These are phyloP conservation scores for Xerocomus spinulosus DNA, from an alignment of 768 basidiomycete species.

Conservation along the genomic window DNA sequence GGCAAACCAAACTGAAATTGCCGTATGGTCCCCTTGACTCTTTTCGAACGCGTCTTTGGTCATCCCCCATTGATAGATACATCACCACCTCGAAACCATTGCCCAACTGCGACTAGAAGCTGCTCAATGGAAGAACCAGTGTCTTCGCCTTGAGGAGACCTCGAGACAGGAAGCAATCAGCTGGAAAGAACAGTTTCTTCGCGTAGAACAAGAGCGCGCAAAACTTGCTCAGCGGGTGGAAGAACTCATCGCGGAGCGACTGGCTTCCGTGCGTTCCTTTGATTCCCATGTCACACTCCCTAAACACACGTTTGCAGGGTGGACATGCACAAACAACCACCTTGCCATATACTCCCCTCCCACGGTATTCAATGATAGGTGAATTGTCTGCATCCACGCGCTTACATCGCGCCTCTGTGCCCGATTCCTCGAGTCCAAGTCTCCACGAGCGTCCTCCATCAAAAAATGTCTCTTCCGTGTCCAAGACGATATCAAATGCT, in stretches of 20 bases:
- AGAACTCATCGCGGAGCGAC: constrained; percentile 50
- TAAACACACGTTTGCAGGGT: constrained; percentile 7
- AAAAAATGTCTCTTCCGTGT: constrained; percentile 28
- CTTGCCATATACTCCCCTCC: constrained; percentile 34
- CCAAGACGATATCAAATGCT: constrained; percentile 16
- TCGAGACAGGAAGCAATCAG: constrained; percentile 50
- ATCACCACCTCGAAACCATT: constrained; percentile 58
- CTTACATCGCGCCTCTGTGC: constrained; percentile 11
- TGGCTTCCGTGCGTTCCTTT: constrained; percentile 36
- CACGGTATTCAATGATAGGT: constrained; percentile 14
- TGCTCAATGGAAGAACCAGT: constrained; percentile 70
- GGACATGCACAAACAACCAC: constrained; percentile 13
- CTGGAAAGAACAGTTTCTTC: constrained; percentile 78
- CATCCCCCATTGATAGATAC: constrained; percentile 37
- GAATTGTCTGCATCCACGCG: constrained; percentile 31
- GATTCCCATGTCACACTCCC: background rate
- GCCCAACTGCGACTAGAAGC: constrained; percentile 59
- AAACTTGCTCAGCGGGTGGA: constrained; percentile 53
- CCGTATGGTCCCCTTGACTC: constrained; percentile 36
- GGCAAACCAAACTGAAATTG: constrained; percentile 54
- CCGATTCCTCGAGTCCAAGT: constrained; percentile 22
- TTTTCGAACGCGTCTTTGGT: background rate
- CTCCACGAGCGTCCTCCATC: constrained; percentile 30
- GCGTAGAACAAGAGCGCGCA: constrained; percentile 66
- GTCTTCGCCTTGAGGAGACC: constrained; percentile 42